phyloP scores from a whole-genome alignment of 805 yeast species.

The Candida broadrunensis region DNA sequence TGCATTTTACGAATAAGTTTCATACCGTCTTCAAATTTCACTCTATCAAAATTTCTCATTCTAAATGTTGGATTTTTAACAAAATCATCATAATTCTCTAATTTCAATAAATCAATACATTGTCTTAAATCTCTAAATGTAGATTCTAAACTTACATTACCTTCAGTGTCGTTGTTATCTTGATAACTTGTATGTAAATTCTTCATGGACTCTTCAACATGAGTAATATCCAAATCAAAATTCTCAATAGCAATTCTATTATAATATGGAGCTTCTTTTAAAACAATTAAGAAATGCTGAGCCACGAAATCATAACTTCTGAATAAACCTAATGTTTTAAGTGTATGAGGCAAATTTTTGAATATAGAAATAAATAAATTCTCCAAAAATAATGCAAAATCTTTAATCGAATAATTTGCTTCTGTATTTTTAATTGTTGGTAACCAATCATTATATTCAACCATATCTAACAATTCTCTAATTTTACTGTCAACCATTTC shows the following conservation, averaged over 20 bases:
- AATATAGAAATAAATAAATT: constrained; percentile 84
- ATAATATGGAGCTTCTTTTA: constrained; percentile 53
- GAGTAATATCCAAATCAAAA: constrained; percentile 76
- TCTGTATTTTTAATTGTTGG: constrained; percentile 48
- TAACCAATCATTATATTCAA: constrained; percentile 79
- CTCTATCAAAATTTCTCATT: constrained; percentile 62
- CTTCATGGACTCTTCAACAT: constrained; percentile 59
- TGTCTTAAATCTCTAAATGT: constrained; percentile 81
- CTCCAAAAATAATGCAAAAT: constrained; percentile 80
- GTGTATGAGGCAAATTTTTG: constrained; percentile 72
- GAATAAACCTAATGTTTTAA: constrained; percentile 76
- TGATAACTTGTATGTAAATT: constrained; percentile 22
- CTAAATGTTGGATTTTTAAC: constrained; percentile 44
- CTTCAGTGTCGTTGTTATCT: constrained; percentile 20
- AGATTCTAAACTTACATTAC: constrained; percentile 57
- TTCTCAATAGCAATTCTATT: constrained; percentile 64
- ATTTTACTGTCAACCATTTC: constrained; percentile 79
- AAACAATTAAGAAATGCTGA: constrained; percentile 58
- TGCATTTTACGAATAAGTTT: constrained; percentile 54
- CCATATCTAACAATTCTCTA: constrained; percentile 74
- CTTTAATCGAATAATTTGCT: constrained; percentile 74
- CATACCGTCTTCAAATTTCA: constrained; percentile 70
- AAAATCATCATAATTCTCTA: constrained; percentile 64
- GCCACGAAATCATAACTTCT: constrained; percentile 86
- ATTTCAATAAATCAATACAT: constrained; percentile 65